phyloP scores from a whole-genome alignment of 176 grass and related monocot species.

The Pharus latifolius region DNA sequence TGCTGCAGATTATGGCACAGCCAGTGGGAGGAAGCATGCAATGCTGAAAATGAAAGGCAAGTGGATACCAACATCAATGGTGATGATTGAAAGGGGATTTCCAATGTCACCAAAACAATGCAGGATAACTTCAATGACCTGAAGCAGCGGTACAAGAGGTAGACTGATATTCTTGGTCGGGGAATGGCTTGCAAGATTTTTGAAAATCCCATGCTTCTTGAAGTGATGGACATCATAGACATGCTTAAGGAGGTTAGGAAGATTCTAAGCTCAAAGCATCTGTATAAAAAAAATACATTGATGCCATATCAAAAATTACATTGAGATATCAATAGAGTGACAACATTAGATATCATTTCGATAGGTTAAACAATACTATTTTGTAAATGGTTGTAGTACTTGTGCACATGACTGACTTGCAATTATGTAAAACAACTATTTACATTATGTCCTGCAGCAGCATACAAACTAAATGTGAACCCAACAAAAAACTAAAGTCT shows the following conservation, averaged over 20 bases:
- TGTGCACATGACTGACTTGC: no score
- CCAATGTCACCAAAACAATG: constrained; percentile 62
- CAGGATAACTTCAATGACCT: constrained; percentile 86
- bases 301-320: no score
- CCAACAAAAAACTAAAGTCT: no score
- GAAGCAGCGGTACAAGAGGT: constrained; percentile 75
- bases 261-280: constrained; percentile 59
- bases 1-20: background rate
- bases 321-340: no score
- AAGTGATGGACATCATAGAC: constrained; percentile 23
- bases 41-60: constrained; percentile 68
- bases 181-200: constrained; percentile 53
- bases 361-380: no score
- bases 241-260: constrained; percentile 57
- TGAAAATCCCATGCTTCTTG: constrained; percentile 45
- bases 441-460: no score
- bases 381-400: no score
- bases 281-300: no score
- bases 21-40: constrained; percentile 19
- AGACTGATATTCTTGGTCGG: constrained; percentile 62
- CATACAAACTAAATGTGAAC: no score
- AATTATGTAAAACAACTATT: no score
- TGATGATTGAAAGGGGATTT: constrained; percentile 34
- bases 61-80: constrained; percentile 54
- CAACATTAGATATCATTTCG: no score